These are phyloP conservation scores for Coriolopsis trogii DNA, from an alignment of 1,284 basidiomycete species.

Conservation along the genomic window DNA sequence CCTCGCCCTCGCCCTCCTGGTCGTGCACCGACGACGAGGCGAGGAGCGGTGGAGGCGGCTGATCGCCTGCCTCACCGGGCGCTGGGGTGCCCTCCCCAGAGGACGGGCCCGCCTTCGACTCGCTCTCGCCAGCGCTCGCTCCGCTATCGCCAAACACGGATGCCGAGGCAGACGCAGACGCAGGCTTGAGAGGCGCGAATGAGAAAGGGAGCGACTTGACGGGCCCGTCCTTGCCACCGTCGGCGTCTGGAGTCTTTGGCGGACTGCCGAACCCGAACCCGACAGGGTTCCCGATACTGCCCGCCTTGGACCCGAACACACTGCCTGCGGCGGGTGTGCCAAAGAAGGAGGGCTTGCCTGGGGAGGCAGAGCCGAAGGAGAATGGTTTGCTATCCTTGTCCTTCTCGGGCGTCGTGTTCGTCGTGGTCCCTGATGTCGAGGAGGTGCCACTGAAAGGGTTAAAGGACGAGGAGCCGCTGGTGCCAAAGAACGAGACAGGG, in stretches of 20 bases:
- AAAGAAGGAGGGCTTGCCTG: conserved; percentile 17
- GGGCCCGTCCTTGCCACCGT: conserved; percentile 16
- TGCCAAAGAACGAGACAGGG: conserved; percentile 14
- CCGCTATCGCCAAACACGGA: too few species aligned
- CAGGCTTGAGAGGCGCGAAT: conserved; percentile 33
- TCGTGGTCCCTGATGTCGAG: conserved; percentile 3
- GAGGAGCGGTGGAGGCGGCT: conserved; percentile 36
- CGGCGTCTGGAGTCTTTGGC: conserved; percentile 34
- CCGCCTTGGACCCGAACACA: conserved; percentile 27
- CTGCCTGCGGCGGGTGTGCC: conserved; percentile 15
- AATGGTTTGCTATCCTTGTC: conserved; percentile 21
- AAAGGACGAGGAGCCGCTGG: not conserved
- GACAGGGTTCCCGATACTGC: conserved; percentile 60
- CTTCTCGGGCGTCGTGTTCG: conserved; percentile 24
- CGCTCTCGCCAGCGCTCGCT: conserved; percentile 25
- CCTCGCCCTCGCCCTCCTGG: conserved; percentile 78
- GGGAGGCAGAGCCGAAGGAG: conserved; percentile 27
- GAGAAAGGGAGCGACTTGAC: conserved; percentile 29
- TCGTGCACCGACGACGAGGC: conserved; percentile 53
- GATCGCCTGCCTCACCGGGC: conserved; percentile 38
- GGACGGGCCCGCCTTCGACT: conserved; percentile 26
- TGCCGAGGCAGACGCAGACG: conserved; percentile 16
- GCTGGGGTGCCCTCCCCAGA: conserved; percentile 39
- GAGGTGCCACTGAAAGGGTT: conserved; percentile 8
- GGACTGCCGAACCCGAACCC: conserved; percentile 58